These are phyloP conservation scores for Cyberlindnera xylosilytica DNA, from an alignment of 805 yeast genomes.

Conservation along the genomic window DNA sequence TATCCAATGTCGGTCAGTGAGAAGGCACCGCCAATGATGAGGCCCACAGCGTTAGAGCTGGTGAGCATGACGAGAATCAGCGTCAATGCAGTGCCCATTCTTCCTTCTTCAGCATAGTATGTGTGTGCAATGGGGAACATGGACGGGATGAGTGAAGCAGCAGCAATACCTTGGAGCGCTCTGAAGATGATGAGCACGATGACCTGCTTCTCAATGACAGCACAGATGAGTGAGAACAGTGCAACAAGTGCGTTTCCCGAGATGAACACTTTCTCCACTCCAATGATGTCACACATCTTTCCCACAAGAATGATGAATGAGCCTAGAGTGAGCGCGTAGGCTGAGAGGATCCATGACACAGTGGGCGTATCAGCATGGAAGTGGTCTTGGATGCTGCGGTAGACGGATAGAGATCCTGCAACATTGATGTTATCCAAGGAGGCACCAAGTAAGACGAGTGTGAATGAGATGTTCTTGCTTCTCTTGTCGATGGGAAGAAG, in stretches of 20 bases:
- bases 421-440: constrained; percentile 12
- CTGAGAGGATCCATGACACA: constrained; percentile 40
- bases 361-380: constrained; percentile 21
- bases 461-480: constrained; percentile 1
- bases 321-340: constrained; percentile 41
- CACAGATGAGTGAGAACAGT: constrained; percentile 33
- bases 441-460: constrained; percentile 1
- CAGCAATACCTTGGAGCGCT: constrained; percentile 44
- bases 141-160: constrained; percentile 38
- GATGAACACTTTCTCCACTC: constrained; percentile 30
- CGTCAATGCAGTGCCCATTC: constrained; percentile 26
- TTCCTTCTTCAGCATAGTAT: constrained; percentile 27
- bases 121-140: constrained; percentile 32
- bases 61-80: constrained; percentile 29
- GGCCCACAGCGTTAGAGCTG: constrained; percentile 35
- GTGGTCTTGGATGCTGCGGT: not conserved
- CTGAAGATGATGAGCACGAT: constrained; percentile 39
- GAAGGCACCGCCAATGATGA: constrained; percentile 44
- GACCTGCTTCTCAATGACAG: constrained; percentile 31
- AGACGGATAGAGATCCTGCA: constrained; percentile 6
- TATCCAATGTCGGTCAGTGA: constrained; percentile 35
- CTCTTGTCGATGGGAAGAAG: not conserved
- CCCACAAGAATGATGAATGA: constrained; percentile 41
- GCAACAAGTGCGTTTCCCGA: constrained; percentile 24
- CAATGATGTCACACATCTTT: constrained; percentile 38